Conservation (phyloP, 371 early-diverging fungal genomes). For the Syncephalastrum sp. region DNA sequence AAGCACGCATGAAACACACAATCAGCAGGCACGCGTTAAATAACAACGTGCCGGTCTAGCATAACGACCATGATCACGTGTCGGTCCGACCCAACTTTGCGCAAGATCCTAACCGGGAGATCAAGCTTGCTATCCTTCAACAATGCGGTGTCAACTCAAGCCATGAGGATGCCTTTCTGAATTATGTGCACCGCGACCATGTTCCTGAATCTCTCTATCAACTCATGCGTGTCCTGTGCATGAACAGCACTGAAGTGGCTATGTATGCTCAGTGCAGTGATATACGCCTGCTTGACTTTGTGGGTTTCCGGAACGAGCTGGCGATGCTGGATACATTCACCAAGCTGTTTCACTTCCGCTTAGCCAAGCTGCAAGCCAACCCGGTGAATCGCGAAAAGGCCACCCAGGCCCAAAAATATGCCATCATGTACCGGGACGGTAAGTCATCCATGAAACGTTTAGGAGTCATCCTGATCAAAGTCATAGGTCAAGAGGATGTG, state of each 20-base stretch:
- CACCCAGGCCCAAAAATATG: conserved; percentile 38
- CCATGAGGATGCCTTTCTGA: conserved; percentile 30
- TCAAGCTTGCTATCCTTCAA: conserved; percentile 44
- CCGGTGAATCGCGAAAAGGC: conserved; percentile 12
- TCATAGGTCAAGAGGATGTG: conserved; percentile 31
- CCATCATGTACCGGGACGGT: conserved; percentile 53
- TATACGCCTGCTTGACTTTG: conserved; percentile 29
- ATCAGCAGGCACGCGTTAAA: neutral
- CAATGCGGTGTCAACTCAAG: conserved; percentile 33
- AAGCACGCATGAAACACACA: conserved; percentile 2
- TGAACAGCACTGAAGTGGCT: conserved; percentile 51
- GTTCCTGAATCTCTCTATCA: conserved; percentile 45
- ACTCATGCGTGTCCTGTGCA: conserved; percentile 62
- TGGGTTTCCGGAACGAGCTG: conserved; percentile 52
- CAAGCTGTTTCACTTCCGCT: conserved; percentile 27
- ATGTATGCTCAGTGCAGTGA: conserved; percentile 22
- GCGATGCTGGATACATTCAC: conserved; percentile 45
- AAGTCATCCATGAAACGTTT: neutral
- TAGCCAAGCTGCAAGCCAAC: conserved; percentile 24
- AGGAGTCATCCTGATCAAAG: neutral
- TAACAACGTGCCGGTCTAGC: conserved; percentile 14
- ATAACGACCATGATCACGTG: conserved; percentile 51
- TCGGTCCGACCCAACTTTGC: conserved; percentile 57
- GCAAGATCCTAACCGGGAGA: conserved; percentile 49
- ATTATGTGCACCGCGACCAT: conserved; percentile 43